phyloP scores from a whole-genome alignment of 2,329 filamentous ascomycete species.

The Clarireedia sp. region DNA sequence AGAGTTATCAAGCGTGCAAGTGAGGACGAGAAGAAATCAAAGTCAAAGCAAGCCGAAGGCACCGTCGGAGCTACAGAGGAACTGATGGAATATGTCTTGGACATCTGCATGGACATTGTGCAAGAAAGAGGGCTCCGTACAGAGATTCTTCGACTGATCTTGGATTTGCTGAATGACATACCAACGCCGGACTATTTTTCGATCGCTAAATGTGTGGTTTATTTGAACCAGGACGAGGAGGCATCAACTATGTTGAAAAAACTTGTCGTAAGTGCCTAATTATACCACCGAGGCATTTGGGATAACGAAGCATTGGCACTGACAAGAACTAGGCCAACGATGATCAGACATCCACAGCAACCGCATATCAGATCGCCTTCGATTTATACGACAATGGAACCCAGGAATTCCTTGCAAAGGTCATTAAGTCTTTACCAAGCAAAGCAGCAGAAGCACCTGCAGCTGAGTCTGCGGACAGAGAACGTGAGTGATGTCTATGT shows the following conservation, averaged over 20 bases:
- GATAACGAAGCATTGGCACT: background rate
- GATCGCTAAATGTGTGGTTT: slow-evolving; percentile 95
- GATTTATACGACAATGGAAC: slow-evolving; percentile 98
- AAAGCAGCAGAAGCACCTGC: slow-evolving; percentile 35
- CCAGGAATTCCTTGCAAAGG: slow-evolving; percentile 89
- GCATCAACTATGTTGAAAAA: slow-evolving; percentile 79
- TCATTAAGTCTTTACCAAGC: slow-evolving; percentile 67
- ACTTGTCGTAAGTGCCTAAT: slow-evolving; percentile 47
- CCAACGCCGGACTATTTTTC: slow-evolving; percentile 94
- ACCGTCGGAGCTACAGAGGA: slow-evolving; percentile 67
- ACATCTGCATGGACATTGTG: slow-evolving; percentile 96
- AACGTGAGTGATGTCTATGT: slow-evolving; percentile 27
- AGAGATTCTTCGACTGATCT: slow-evolving; percentile 80
- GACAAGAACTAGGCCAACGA: slow-evolving; percentile 44
- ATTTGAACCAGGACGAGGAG: slow-evolving; percentile 85
- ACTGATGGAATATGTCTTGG: slow-evolving; percentile 90
- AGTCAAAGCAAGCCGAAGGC: slow-evolving; percentile 47
- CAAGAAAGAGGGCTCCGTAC: slow-evolving; percentile 82
- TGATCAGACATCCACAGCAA: slow-evolving; percentile 69
- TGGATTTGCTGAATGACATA: slow-evolving; percentile 91
- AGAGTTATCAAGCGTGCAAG: slow-evolving; percentile 83
- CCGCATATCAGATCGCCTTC: slow-evolving; percentile 95
- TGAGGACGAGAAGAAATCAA: slow-evolving; percentile 68
- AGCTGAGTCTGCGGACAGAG: slow-evolving; percentile 35
- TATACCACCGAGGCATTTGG: no score